Percentiles rank a stretch among this genome's conserved stretches.
These are phyloP conservation scores for Xylaria hypoxylon DNA, from an alignment of 2,329 filamentous ascomycete species.

Conservation along the genomic window DNA sequence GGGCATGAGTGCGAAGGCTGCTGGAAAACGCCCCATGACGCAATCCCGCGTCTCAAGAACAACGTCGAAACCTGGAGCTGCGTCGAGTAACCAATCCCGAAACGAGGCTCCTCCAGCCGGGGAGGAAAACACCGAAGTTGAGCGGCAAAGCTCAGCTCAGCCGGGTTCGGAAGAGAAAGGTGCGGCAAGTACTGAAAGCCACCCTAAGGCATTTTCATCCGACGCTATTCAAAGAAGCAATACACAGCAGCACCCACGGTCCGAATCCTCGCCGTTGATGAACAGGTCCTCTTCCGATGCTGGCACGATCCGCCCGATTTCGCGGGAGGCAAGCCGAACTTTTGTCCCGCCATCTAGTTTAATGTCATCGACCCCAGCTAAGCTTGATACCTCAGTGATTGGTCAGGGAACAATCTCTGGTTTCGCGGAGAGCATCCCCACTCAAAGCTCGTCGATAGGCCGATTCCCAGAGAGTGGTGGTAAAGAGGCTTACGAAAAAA, in stretches of 20 bases:
- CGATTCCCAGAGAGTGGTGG: neutral
- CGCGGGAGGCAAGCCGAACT: slow-evolving; percentile 47
- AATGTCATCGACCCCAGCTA: slow-evolving; percentile 53
- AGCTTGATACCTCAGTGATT: slow-evolving; percentile 54
- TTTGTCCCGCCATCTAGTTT: slow-evolving; percentile 48
- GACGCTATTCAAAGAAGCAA: slow-evolving; percentile 27
- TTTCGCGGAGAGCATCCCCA: slow-evolving; percentile 48
- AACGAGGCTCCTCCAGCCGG: slow-evolving; percentile 5
- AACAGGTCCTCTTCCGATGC: slow-evolving; percentile 49
- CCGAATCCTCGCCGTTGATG: slow-evolving; percentile 46
- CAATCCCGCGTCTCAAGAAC: slow-evolving; percentile 34
- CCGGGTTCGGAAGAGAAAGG: slow-evolving; percentile 17
- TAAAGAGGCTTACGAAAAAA: slow-evolving; percentile 32
- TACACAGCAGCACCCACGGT: slow-evolving; percentile 37
- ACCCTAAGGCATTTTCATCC: neutral
- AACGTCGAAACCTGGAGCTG: slow-evolving; percentile 28
- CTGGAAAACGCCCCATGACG: slow-evolving; percentile 60
- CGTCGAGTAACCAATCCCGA: slow-evolving; percentile 20
- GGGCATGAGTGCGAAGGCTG: slow-evolving; percentile 58
- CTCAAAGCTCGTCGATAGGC: neutral
- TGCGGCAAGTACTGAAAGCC: neutral
- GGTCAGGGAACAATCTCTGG: slow-evolving; percentile 60
- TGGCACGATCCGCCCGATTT: slow-evolving; percentile 38
- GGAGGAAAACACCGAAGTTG: slow-evolving; percentile 13
- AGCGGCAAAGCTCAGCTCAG: slow-evolving; percentile 15